phyloP scores from a whole-genome alignment of 805 yeast genomes.

The Saturnispora mendoncae region DNA sequence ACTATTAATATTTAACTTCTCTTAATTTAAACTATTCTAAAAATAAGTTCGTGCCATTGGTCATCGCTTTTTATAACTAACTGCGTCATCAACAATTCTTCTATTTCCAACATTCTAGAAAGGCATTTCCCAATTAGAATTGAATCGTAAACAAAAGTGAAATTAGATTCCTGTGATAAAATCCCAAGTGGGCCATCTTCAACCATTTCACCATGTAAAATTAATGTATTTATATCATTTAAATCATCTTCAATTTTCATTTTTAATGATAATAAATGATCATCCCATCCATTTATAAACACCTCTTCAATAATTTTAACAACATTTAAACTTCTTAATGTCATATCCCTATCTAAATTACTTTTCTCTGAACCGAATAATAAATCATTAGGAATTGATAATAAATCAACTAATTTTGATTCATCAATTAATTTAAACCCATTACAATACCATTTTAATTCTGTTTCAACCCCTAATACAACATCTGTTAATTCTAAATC shows the following conservation, averaged over 20 bases:
- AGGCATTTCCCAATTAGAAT: constrained; percentile 10
- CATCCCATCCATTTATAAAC: background rate
- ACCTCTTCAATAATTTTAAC: constrained; percentile 6
- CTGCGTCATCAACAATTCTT: background rate
- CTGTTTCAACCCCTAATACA: background rate
- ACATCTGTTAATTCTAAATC: background rate
- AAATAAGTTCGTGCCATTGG: constrained; percentile 7
- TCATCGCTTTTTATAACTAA: constrained; percentile 5
- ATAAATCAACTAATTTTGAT: constrained; percentile 12
- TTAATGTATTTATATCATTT: constrained; percentile 5
- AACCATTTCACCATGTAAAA: constrained; percentile 7
- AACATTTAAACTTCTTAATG: constrained; percentile 18
- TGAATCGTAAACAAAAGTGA: constrained; percentile 19
- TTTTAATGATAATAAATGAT: background rate
- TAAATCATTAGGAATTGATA: constrained; percentile 20
- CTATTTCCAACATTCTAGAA: background rate
- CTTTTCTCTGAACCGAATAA: constrained; percentile 61
- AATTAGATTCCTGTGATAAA: constrained; percentile 20
- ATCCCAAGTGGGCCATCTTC: constrained; percentile 28
- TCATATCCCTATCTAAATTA: constrained; percentile 53
- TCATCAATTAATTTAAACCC: constrained; percentile 6
- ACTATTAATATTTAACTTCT: background rate
- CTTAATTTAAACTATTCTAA: background rate
- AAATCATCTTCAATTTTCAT: constrained; percentile 4
- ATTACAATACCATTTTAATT: constrained; percentile 5